Base-by-base conservation (phyloP, 2,329 filamentous ascomycete genomes). In the Monilinia fructigena region DNA sequence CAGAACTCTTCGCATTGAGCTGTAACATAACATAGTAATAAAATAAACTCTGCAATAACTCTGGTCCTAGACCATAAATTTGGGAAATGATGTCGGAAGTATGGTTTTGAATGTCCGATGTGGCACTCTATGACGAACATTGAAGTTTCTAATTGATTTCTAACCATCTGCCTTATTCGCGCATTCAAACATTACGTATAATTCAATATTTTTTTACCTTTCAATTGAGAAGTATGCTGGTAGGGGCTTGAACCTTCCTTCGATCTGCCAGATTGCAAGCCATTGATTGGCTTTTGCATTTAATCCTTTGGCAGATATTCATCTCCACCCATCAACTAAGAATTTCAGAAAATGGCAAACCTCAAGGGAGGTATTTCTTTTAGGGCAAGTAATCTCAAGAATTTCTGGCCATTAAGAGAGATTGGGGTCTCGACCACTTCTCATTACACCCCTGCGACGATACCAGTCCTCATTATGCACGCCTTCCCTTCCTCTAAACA, bases 261-360 rank as follows among this genome's bases (percentile, higher is more conserved):
- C 61, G 48, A 66, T 48, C 63, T 61, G 42, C 31, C 23, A 28
- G 28, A 18, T 60, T 55, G 72, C 70, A 66, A 70, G 70, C 72
- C 73, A 68, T 35, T 63, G 70, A 68, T 35, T 63, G 70, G 73
- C 73, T 71, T 71, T 72, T 67, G 71, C 69, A 55, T 42, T 63
- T 63, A 42, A 63, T 56, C 48, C 55, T 55, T 53, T 40, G 45
- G 28, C 47, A 53, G 26, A 35, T 23, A 66, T 52, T 28, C 14
- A 56, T 47, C 35, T 54, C n/a, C 47, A 31, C 28, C 23, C 63
- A 58, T 14, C 38, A 23, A 42, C n/a, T 48, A 42, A 35, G 12
- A 42, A 56, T 48, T n/a, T 45, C 16, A 42, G 48, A 69, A 52
- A 38, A 75, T 75, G 73, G 68, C 70, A 52, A 62, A 67, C 59